Evolutionary conservation across 139 green algal species (phyloP), one percentile per base, ranked within the genome.

Genomic region (Diplosphaera chodatii): DNA sequence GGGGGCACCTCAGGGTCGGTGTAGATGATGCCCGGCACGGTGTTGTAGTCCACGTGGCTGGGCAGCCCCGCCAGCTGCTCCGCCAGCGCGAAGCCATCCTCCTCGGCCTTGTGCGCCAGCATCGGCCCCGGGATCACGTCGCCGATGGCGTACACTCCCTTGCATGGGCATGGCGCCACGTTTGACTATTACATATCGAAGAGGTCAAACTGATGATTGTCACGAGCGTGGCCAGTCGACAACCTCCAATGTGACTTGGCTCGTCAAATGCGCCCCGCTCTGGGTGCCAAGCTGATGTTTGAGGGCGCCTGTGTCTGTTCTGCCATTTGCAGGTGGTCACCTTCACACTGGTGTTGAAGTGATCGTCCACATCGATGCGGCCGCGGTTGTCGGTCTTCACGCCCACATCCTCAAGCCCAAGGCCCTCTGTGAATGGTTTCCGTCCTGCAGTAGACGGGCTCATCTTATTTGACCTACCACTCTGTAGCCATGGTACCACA

Each of bases 101-200:
- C 96, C 85, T 99, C 96, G 3, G 96, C 96, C 84, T 99, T 99
- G 82, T 99, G 96, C 1, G 96, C 96, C 31, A 99, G 88, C 96
- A 99, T 99, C 66, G 96, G 95, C 0, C 88, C 92, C 1, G 77
- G 85, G 32, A 99, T 93, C 37, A 91, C 82, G 71, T 98, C 94
- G 1, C 94, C 94, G 73, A 99, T 98, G 72, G 94, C 94, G 73
- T 93, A 96, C 2, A 98, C 74, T 67, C 59, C 76, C 48, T 59
- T 70, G 65, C 27, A 83, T 75, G 48, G 27, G n/a, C n/a, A n/a
- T n/a, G n/a, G n/a, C n/a, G n/a, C n/a, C n/a, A n/a, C n/a, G n/a
- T n/a, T n/a, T n/a, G n/a, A n/a, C n/a, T n/a, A n/a, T n/a, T n/a
- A n/a, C n/a, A n/a, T n/a, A n/a, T n/a, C n/a, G n/a, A n/a, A n/a